Percentiles rank a stretch among this genome's conserved stretches.
phyloP scores from a whole-genome alignment of 2,329 filamentous ascomycete species.

The Trichoderma lentiforme region DNA sequence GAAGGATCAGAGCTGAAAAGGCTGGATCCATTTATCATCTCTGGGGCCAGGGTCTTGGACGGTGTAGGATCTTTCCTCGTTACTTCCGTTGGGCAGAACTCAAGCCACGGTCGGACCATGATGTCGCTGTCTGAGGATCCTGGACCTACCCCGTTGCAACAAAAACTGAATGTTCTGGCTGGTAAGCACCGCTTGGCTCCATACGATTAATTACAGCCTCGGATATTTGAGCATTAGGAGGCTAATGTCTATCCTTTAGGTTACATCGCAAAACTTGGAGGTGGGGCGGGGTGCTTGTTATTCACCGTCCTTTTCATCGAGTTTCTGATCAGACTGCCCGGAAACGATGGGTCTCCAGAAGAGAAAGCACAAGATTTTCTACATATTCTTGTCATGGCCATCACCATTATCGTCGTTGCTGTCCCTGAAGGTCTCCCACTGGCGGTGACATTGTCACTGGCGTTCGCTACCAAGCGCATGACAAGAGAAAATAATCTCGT shows the following conservation, averaged over 20 bases:
- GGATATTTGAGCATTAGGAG: neutral
- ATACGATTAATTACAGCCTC: neutral
- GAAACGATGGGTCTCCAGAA: slow-evolving; percentile 45
- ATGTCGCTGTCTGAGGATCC: slow-evolving; percentile 52
- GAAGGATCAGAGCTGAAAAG: slow-evolving; percentile 44
- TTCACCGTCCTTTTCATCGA: slow-evolving; percentile 78
- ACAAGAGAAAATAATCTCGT: slow-evolving; percentile 69
- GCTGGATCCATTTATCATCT: slow-evolving; percentile 64
- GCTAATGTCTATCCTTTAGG: neutral
- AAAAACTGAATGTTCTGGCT: slow-evolving; percentile 44
- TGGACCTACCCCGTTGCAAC: slow-evolving; percentile 53
- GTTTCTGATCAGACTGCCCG: slow-evolving; percentile 62
- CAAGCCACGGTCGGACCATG: slow-evolving; percentile 52
- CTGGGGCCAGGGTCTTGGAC: slow-evolving; percentile 47
- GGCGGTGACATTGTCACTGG: slow-evolving; percentile 64
- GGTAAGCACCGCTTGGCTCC: slow-evolving; percentile 2
- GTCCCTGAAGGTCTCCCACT: slow-evolving; percentile 65
- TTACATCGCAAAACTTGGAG: slow-evolving; percentile 44
- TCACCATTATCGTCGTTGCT: slow-evolving; percentile 65
- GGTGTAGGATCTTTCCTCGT: slow-evolving; percentile 53
- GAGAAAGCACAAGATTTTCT: slow-evolving; percentile 59
- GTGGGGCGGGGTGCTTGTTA: slow-evolving; percentile 66
- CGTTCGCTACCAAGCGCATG: slow-evolving; percentile 67
- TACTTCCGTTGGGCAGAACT: slow-evolving; percentile 55
- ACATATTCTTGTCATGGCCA: slow-evolving; percentile 62